Percentiles rank a stretch among this genome's conserved stretches.
phyloP scores from a whole-genome alignment of 768 basidiomycete genomes.

The Pilatotrama ljubarskyi region DNA sequence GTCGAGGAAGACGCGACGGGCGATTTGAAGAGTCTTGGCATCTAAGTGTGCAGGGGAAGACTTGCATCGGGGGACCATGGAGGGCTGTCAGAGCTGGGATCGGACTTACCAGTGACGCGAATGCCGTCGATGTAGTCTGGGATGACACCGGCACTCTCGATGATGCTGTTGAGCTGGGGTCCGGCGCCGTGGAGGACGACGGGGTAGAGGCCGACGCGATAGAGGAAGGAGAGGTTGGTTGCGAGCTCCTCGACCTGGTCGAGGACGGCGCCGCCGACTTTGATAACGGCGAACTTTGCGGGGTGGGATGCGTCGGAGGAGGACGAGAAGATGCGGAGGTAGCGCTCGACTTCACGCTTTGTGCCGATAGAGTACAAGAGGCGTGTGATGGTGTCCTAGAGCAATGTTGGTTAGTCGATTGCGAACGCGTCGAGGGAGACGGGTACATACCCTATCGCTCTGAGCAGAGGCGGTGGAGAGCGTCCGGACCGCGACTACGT shows the following conservation, averaged over 20 bases:
- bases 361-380: slow-evolving; percentile 96
- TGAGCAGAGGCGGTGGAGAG: slow-evolving; percentile 60
- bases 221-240: slow-evolving; percentile 92
- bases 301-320: slow-evolving; percentile 86
- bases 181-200: slow-evolving; percentile 96
- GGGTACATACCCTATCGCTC: slow-evolving; percentile 64
- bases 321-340: slow-evolving; percentile 97
- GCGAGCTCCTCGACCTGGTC: slow-evolving; percentile 92
- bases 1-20: slow-evolving; percentile 94
- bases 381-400: slow-evolving; percentile 98
- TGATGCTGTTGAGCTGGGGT: slow-evolving; percentile 91
- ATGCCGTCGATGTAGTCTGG: slow-evolving; percentile 99
- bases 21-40: slow-evolving; percentile 90
- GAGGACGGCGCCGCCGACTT: slow-evolving; percentile 95
- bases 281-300: slow-evolving; percentile 97
- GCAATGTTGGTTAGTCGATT: no score
- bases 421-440: no score
- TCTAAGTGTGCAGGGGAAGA: slow-evolving; percentile 45
- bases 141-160: slow-evolving; percentile 89
- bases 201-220: slow-evolving; percentile 96
- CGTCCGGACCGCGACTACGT: slow-evolving; percentile 10
- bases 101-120: slow-evolving; percentile 79
- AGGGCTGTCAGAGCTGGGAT: not conserved
- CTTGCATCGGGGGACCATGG: not conserved
- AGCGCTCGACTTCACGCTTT: slow-evolving; percentile 96